phyloP scores from a whole-genome alignment of 495 filamentous ascomycete genomes.

The Neurospora sp. region DNA sequence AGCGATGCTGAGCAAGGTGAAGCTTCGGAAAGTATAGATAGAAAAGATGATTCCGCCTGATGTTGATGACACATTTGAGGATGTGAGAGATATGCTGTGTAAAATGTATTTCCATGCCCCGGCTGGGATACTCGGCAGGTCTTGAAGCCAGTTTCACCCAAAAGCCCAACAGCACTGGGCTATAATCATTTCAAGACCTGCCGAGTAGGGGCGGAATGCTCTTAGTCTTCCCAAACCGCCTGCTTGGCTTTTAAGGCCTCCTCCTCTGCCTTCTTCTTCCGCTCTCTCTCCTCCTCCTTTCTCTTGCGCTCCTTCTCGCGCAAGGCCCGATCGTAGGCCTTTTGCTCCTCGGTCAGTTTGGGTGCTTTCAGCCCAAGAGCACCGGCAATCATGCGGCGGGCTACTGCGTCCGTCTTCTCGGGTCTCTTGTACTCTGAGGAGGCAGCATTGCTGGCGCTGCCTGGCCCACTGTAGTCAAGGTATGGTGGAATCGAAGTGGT shows the following conservation, averaged over 20 bases:
- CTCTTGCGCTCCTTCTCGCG: slow-evolving; percentile 78
- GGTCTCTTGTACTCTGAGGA: slow-evolving; percentile 40
- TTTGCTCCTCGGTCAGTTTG: slow-evolving; percentile 77
- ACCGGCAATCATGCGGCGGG: slow-evolving; percentile 79
- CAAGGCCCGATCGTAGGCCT: slow-evolving; percentile 72
- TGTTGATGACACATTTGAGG: background rate
- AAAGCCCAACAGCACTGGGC: too few species aligned
- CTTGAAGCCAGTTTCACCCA: too few species aligned
- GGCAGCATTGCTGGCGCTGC: slow-evolving; percentile 2
- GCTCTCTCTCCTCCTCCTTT: slow-evolving; percentile 62
- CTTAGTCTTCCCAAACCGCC: slow-evolving; percentile 75
- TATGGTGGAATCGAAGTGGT: background rate
- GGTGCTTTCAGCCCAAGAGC: slow-evolving; percentile 76
- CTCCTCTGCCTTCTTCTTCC: slow-evolving; percentile 49
- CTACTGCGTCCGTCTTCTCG: slow-evolving; percentile 88
- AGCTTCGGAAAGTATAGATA: background rate
- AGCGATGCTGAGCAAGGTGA: background rate
- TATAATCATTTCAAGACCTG: background rate
- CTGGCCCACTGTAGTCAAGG: slow-evolving; percentile 5
- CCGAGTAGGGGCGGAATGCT: background rate
- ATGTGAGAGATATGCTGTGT: background rate
- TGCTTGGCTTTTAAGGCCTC: slow-evolving; percentile 61
- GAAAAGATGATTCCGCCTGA: background rate
- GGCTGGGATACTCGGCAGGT: background rate
- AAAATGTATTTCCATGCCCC: background rate